phyloP scores from a whole-genome alignment of 805 yeast genomes.

The Saccharomyces mikatae region DNA sequence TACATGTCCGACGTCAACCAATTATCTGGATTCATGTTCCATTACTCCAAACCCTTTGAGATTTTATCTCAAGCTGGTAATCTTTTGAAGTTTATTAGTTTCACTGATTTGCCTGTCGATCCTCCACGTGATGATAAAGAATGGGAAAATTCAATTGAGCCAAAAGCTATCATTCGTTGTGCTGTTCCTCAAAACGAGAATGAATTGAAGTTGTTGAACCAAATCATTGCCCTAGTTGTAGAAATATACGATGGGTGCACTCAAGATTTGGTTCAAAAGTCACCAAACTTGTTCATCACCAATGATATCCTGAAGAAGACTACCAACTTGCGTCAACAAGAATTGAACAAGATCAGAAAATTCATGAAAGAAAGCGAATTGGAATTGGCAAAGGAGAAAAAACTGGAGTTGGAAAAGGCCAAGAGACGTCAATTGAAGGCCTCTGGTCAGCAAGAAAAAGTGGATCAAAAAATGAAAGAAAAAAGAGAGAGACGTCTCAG shows the following conservation, averaged over 20 bases:
- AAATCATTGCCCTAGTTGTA: slow-evolving; percentile 48
- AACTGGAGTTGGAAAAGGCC: slow-evolving; percentile 59
- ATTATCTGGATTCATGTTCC: slow-evolving; percentile 57
- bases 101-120: slow-evolving; percentile 76
- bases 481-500: slow-evolving; percentile 70
- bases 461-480: slow-evolving; percentile 70
- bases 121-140: slow-evolving; percentile 59
- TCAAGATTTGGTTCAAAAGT: slow-evolving; percentile 28
- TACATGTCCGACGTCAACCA: slow-evolving; percentile 87
- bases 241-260: slow-evolving; percentile 53
- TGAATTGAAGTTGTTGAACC: slow-evolving; percentile 43
- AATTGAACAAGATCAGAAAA: slow-evolving; percentile 61
- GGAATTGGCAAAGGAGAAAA: slow-evolving; percentile 63
- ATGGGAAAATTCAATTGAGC: slow-evolving; percentile 41
- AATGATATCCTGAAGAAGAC: slow-evolving; percentile 72
- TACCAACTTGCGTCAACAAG: slow-evolving; percentile 67
- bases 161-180: slow-evolving; percentile 47
- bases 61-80: slow-evolving; percentile 37
- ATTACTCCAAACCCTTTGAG: slow-evolving; percentile 35
- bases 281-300: slow-evolving; percentile 47
- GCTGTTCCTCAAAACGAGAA: slow-evolving; percentile 41
- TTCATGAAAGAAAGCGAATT: slow-evolving; percentile 54
- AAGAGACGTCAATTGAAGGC: slow-evolving; percentile 52
- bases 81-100: slow-evolving; percentile 57
- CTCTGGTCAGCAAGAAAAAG: slow-evolving; percentile 68